Conservation (phyloP, 2,329 filamentous ascomycete genomes). For the Microcera coccophila region DNA sequence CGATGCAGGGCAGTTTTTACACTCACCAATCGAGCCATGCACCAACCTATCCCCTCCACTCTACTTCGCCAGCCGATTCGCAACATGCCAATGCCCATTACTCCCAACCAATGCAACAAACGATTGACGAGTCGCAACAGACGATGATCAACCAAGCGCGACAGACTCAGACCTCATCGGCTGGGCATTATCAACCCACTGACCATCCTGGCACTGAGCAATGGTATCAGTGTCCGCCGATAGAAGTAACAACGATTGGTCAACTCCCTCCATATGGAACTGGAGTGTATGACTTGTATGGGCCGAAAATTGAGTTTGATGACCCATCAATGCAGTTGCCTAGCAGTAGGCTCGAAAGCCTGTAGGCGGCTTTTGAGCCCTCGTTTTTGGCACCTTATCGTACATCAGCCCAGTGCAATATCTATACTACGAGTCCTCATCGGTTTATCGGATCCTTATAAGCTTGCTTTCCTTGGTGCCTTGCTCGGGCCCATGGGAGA, state of each 20-base stretch:
- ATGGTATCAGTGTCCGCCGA: conserved; percentile 57
- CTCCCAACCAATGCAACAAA: conserved; percentile 40
- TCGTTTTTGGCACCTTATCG: too few relatives aligned
- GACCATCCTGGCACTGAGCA: conserved; percentile 40
- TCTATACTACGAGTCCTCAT: too few relatives aligned
- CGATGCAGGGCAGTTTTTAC: conserved; percentile 54
- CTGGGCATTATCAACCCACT: conserved; percentile 35
- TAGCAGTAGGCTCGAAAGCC: conserved; percentile 53
- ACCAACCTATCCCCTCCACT: conserved; percentile 47
- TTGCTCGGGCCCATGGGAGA: too few relatives aligned
- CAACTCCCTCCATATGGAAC: conserved; percentile 48
- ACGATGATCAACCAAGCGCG: conserved; percentile 34
- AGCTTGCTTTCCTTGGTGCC: too few relatives aligned
- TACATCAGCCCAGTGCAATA: too few relatives aligned
- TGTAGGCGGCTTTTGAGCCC: conserved; percentile 37
- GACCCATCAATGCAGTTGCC: conserved; percentile 58
- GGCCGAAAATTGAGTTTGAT: conserved; percentile 54
- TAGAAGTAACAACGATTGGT: conserved; percentile 54
- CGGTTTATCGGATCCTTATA: too few relatives aligned
- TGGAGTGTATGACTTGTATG: conserved; percentile 51
- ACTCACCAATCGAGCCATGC: conserved; percentile 50
- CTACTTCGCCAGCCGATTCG: conserved; percentile 46
- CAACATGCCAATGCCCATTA: conserved; percentile 42
- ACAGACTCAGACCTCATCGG: conserved; percentile 18
- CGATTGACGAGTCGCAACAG: conserved; percentile 32